A percentile compares a stretch with the other conserved stretches of the same genome.
phyloP scores from a whole-genome alignment of 2,329 filamentous ascomycete genomes.

The Fusarium sp. region DNA sequence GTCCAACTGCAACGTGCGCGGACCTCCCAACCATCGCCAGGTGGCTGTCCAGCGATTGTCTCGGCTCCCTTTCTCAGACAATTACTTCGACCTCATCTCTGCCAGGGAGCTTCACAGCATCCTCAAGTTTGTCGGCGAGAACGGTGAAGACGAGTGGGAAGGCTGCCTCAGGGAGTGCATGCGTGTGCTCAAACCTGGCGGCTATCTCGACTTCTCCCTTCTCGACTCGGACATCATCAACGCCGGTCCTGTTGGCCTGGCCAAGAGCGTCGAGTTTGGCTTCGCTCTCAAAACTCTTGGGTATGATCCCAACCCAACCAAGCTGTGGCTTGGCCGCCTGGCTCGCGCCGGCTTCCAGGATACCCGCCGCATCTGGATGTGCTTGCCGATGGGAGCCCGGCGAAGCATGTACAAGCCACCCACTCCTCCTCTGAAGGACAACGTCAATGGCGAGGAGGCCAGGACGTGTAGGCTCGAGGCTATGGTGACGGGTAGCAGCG shows the following conservation, averaged over 20 bases:
- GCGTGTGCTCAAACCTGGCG: constrained; percentile 91
- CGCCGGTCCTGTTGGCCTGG: constrained; percentile 81
- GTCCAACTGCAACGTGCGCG: constrained; percentile 80
- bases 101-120: constrained; percentile 88
- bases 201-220: constrained; percentile 90
- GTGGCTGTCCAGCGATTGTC: constrained; percentile 82
- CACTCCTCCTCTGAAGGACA: constrained; percentile 49
- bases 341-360: constrained; percentile 81
- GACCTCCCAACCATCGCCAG: constrained; percentile 88
- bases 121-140: constrained; percentile 78
- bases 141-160: constrained; percentile 87
- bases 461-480: constrained; percentile 69
- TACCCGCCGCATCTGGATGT: constrained; percentile 87
- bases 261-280: constrained; percentile 90
- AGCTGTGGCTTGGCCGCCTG: constrained; percentile 81
- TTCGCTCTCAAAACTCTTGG: constrained; percentile 90
- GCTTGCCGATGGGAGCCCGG: constrained; percentile 80
- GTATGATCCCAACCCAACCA: constrained; percentile 88
- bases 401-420: constrained; percentile 47
- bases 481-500: constrained; percentile 74
- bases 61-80: constrained; percentile 84
- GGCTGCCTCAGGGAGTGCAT: constrained; percentile 86
- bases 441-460: constrained; percentile 55
- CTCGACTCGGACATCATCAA: constrained; percentile 93
- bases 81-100: constrained; percentile 91